Conservation (phyloP, 2,329 filamentous ascomycete species). For the Aspergillus quadrilineatus region DNA sequence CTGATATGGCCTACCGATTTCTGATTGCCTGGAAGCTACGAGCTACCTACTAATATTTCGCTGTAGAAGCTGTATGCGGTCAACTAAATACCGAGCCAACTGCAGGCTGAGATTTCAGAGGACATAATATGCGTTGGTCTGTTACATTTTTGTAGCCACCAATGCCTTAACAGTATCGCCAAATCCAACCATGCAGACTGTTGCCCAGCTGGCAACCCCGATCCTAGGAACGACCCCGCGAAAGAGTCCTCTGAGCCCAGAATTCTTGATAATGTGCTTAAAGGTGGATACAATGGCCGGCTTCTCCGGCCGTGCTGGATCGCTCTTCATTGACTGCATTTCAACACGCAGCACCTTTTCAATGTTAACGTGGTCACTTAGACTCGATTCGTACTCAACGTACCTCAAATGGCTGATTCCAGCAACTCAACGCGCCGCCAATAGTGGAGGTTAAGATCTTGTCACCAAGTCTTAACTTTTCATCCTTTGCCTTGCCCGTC, state of each 20-base stretch:
- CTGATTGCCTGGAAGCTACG: no score
- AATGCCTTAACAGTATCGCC: slow-evolving; percentile 10
- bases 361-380: neutral
- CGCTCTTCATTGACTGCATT: slow-evolving; percentile 18
- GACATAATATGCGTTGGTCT: neutral
- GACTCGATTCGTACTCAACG: neutral
- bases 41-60: no score
- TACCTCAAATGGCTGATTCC: slow-evolving; percentile 26
- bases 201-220: slow-evolving; percentile 20
- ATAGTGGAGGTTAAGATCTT: slow-evolving; percentile 22
- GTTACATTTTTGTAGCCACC: neutral
- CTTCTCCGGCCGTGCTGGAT: slow-evolving; percentile 10
- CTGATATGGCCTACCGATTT: no score
- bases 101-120: no score
- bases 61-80: no score
- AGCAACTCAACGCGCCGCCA: slow-evolving; percentile 19
- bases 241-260: slow-evolving; percentile 18
- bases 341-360: slow-evolving; percentile 13
- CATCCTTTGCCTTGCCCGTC: slow-evolving; percentile 6
- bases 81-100: no score
- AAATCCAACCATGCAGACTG: slow-evolving; percentile 22
- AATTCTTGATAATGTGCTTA: slow-evolving; percentile 9
- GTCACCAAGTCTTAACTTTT: slow-evolving; percentile 11
- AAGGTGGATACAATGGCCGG: slow-evolving; percentile 10
- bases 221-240: slow-evolving; percentile 20